A percentile compares a stretch with the other conserved stretches of the same genome.
Conservation (phyloP, 352 stramenopile species). For the Globisporangium heterothallicum region DNA sequence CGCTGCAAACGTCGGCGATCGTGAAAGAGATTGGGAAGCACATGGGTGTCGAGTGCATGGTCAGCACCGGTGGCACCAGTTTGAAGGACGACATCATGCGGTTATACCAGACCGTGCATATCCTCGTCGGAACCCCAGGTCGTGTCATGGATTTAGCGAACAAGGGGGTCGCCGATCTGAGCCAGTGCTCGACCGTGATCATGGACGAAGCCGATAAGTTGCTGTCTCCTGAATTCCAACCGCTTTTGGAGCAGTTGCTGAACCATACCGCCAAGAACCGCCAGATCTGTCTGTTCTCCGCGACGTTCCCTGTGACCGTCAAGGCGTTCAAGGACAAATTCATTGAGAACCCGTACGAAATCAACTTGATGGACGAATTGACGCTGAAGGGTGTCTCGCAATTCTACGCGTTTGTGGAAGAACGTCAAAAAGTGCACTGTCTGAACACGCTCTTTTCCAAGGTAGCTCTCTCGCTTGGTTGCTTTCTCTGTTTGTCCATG, state of each 20-base stretch:
- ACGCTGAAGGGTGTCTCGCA: constrained; percentile 98
- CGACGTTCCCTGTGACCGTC: constrained; percentile 99
- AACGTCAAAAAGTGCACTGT: constrained; percentile 99
- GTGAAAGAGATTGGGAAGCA: constrained; percentile 99
- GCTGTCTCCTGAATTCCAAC: constrained; percentile 97
- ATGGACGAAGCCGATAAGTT: constrained; percentile 99
- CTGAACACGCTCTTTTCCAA: constrained; percentile 99
- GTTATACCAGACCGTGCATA: constrained; percentile 99
- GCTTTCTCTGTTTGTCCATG: background rate
- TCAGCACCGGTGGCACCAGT: constrained; percentile 97
- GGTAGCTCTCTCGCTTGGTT: constrained; percentile 6
- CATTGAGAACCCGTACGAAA: constrained; percentile 98
- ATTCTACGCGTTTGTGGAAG: constrained; percentile 99
- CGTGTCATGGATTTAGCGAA: constrained; percentile 98
- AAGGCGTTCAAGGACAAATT: constrained; percentile 99
- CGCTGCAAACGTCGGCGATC: constrained; percentile 97
- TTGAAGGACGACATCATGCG: constrained; percentile 99
- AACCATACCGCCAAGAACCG: constrained; percentile 90
- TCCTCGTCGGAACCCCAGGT: constrained; percentile 98
- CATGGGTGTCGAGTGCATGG: constrained; percentile 96
- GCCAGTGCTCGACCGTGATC: constrained; percentile 96
- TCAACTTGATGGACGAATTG: constrained; percentile 99
- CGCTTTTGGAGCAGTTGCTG: constrained; percentile 97
- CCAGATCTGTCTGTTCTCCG: constrained; percentile 99
- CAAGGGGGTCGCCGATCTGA: constrained; percentile 97